Conservation (phyloP, 805 yeast genomes). For the Wickerhamiella australiensis region DNA sequence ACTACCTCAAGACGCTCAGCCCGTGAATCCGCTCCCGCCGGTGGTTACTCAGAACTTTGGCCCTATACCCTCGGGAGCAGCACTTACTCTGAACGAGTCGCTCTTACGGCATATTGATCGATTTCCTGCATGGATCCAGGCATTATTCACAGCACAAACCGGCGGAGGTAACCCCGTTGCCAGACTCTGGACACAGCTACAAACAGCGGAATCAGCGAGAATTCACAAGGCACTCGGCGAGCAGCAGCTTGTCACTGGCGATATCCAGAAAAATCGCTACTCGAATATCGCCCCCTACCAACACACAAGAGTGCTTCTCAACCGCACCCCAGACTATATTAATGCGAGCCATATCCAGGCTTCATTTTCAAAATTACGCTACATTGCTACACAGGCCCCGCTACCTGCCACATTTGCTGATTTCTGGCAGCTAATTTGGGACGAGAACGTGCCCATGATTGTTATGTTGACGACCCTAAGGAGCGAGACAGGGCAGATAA, state of each 20-base stretch:
- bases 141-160: slow-evolving; percentile 28
- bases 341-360: slow-evolving; percentile 64
- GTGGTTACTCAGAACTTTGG: slow-evolving; percentile 6
- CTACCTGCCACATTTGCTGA: slow-evolving; percentile 65
- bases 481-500: slow-evolving; percentile 66
- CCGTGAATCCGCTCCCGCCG: slow-evolving; percentile 11
- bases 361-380: slow-evolving; percentile 32
- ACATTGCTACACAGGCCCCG: slow-evolving; percentile 94
- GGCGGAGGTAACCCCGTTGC: slow-evolving; percentile 33
- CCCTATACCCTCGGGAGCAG: not conserved
- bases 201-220: slow-evolving; percentile 56
- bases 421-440: slow-evolving; percentile 68
- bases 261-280: slow-evolving; percentile 76
- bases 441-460: slow-evolving; percentile 53
- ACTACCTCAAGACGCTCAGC: slow-evolving; percentile 4
- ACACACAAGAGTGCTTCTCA: slow-evolving; percentile 63
- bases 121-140: slow-evolving; percentile 47
- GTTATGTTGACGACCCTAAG: slow-evolving; percentile 63
- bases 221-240: slow-evolving; percentile 37
- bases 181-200: slow-evolving; percentile 52
- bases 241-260: slow-evolving; percentile 42
- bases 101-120: slow-evolving; percentile 12
- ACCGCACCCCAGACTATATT: slow-evolving; percentile 46
- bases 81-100: slow-evolving; percentile 13
- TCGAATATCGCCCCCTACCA: slow-evolving; percentile 82